These are phyloP conservation scores for Rubus parviflorus DNA, from an alignment of 306 rosid species.

Conservation along the genomic window DNA sequence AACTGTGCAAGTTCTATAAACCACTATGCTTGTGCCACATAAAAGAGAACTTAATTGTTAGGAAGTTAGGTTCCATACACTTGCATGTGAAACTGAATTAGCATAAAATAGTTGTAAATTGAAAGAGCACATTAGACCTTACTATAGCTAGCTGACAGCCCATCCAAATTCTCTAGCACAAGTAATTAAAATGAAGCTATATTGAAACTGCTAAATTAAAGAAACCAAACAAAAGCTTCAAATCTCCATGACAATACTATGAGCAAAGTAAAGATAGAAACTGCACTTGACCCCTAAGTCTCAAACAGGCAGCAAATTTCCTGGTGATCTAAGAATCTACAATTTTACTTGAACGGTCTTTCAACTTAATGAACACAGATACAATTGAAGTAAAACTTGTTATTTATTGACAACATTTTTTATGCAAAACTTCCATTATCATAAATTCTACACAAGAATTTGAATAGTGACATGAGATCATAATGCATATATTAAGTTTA, in stretches of 20 bases:
- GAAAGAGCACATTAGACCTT: not conserved
- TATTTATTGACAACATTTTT: not conserved
- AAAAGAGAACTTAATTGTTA: not conserved
- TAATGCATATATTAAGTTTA: constrained; percentile 12
- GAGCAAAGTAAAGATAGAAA: not conserved
- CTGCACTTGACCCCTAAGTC: not conserved
- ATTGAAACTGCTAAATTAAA: not conserved
- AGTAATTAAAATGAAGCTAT: not conserved
- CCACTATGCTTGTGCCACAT: not conserved
- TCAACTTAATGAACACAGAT: not conserved
- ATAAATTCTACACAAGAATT: not conserved
- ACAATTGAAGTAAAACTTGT: not conserved
- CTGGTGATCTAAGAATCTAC: not conserved
- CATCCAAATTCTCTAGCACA: not conserved
- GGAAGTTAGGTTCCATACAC: not conserved
- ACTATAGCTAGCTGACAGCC: not conserved
- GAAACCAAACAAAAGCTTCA: not conserved
- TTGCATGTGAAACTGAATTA: not conserved
- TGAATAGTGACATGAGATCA: not conserved
- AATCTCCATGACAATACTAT: not conserved
- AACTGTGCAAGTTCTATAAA: too few species aligned
- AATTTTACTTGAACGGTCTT: not conserved
- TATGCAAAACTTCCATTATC: not conserved
- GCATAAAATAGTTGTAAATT: not conserved
- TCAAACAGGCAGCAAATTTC: not conserved